Evolutionary conservation across 2,329 filamentous ascomycete genomes (phyloP).

Genomic region (Daldinia eschscholtzii): DNA sequence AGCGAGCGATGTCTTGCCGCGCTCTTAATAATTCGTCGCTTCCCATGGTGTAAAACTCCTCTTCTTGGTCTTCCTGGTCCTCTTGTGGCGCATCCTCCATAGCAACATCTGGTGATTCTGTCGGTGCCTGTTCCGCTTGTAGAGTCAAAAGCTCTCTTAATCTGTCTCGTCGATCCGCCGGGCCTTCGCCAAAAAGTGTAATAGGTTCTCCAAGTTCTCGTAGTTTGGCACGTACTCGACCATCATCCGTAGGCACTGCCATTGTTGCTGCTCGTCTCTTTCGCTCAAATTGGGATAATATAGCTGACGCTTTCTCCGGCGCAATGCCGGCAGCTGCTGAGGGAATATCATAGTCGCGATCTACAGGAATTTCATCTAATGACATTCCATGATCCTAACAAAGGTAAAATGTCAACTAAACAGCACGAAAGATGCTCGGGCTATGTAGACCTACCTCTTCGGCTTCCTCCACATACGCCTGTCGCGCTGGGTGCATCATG

Average conservation of each 20-base stretch:
- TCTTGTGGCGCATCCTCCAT: slow-evolving; percentile 73
- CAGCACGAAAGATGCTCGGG: slow-evolving; percentile 37
- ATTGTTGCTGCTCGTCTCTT: slow-evolving; percentile 91
- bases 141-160: slow-evolving; percentile 84
- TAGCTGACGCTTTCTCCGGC: slow-evolving; percentile 85
- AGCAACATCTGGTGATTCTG: slow-evolving; percentile 68
- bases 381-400: slow-evolving; percentile 50
- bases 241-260: slow-evolving; percentile 94
- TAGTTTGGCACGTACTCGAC: slow-evolving; percentile 81
- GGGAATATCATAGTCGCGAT: slow-evolving; percentile 88
- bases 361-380: slow-evolving; percentile 62
- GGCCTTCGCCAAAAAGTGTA: slow-evolving; percentile 93
- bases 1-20: slow-evolving; percentile 82
- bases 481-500: slow-evolving; percentile 87
- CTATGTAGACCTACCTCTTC: slow-evolving; percentile 69
- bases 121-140: slow-evolving; percentile 71
- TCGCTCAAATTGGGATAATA: slow-evolving; percentile 89
- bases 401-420: slow-evolving; percentile 44
- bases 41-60: slow-evolving; percentile 96
- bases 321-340: slow-evolving; percentile 73
- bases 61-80: slow-evolving; percentile 79
- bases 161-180: slow-evolving; percentile 86
- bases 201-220: slow-evolving; percentile 93
- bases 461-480: slow-evolving; percentile 93
- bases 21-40: slow-evolving; percentile 79